Evolutionary conservation across 768 basidiomycete species (phyloP), one percentile per base, ranked within the genome.

Genomic region (Pleurotus djamor): DNA sequence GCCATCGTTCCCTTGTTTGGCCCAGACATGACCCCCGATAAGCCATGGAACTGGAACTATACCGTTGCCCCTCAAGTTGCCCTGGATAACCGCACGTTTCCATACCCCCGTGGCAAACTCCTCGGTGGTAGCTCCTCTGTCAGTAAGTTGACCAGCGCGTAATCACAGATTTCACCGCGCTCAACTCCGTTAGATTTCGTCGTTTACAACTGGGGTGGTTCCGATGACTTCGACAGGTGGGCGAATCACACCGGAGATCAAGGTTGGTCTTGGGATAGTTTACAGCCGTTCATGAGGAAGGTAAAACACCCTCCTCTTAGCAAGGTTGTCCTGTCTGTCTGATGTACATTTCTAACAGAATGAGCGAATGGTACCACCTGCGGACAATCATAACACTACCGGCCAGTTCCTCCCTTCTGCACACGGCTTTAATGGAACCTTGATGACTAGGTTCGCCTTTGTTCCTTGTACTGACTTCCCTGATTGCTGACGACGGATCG

Each of bases 191-290:
- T 54, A 64, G 65, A 68, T 45, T 62, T 60, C 21, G 67, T 67
- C 66, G 59, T 60, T 52, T 72, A 68, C 56, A 68, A 65, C 12
- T 65, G 71, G 48, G 71, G 72, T 10, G 64, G 70, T 7, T 58
- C 59, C 13, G 68, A 71, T 28, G 73, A 75, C 47, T 75, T 61
- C 34, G 63, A 75, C 55, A 62, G 65, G 14, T 72, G 63, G 32
- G 73, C 70, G 1, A 58, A 49, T 3, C 45, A 69, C 5, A 68
- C 71, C 1, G 67, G 69, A 2, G 73, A 75, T 55, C 5, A 57
- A 13, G 72, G 72, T 2, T 74, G 72, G 74, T 68, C 69, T 12
- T 74, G 73, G 73, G 63, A 69, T 28, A 62, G 52, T 4, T 52
- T 73, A 49, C 55, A 64, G 17, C 65, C 63, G 8, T 71, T 71